phyloP scores from a whole-genome alignment of 768 basidiomycete genomes.

The Russula dissimulans region DNA sequence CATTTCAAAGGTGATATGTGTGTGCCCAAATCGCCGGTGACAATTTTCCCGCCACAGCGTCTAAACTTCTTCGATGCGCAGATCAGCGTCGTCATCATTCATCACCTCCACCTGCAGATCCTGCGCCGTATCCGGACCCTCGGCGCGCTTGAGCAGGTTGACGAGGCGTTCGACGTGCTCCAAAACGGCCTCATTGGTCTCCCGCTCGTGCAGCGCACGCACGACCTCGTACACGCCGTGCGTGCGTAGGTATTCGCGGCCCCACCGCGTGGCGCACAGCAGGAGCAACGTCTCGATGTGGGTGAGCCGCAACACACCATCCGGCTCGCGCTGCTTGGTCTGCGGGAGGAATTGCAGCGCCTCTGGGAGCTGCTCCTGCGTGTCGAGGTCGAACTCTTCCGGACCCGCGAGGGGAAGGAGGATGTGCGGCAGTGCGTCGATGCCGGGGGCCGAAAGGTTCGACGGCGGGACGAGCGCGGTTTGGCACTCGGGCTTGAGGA shows the following conservation, averaged over 20 bases:
- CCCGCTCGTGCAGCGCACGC: slow-evolving; percentile 64
- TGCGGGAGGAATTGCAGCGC: slow-evolving; percentile 83
- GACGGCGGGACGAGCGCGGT: slow-evolving; percentile 50
- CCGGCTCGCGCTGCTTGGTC: slow-evolving; percentile 75
- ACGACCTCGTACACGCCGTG: slow-evolving; percentile 86
- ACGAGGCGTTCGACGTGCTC: slow-evolving; percentile 88
- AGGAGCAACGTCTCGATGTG: slow-evolving; percentile 87
- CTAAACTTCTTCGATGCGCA: slow-evolving; percentile 66
- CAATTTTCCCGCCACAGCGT: neutral
- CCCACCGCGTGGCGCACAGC: slow-evolving; percentile 83
- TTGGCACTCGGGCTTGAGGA: slow-evolving; percentile 57
- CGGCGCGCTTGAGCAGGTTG: slow-evolving; percentile 71
- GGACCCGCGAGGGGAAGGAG: slow-evolving; percentile 89
- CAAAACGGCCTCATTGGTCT: slow-evolving; percentile 73
- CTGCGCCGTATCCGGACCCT: slow-evolving; percentile 42
- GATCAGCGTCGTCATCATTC: slow-evolving; percentile 47
- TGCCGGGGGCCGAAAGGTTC: slow-evolving; percentile 52
- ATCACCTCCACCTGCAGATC: slow-evolving; percentile 28
- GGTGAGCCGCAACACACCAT: slow-evolving; percentile 64
- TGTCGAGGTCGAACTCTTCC: slow-evolving; percentile 91
- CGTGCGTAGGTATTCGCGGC: slow-evolving; percentile 67
- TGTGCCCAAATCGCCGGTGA: neutral
- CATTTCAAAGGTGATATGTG: too few relatives aligned
- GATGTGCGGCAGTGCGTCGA: slow-evolving; percentile 77
- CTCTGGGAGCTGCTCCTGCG: slow-evolving; percentile 78